Evolutionary conservation across 805 yeast species (phyloP).

Genomic region (Blastobotrys americana): DNA sequence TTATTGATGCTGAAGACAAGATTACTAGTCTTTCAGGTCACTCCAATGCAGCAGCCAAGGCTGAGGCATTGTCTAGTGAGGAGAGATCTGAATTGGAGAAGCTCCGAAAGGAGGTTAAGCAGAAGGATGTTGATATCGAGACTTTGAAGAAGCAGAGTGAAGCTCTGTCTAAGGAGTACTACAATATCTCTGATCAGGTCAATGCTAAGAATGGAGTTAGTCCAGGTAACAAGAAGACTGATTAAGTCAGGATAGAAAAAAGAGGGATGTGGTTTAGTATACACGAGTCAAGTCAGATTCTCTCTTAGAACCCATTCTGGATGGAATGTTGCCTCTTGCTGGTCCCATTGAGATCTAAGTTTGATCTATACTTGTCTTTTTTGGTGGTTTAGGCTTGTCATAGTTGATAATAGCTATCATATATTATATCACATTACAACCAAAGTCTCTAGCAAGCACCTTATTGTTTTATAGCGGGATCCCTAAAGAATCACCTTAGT

Average conservation of each 20-base stretch:
- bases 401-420: background rate
- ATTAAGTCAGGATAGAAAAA: constrained; percentile 13
- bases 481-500: too few relatives aligned
- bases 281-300: too few relatives aligned
- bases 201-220: constrained; percentile 23
- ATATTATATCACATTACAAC: too few relatives aligned
- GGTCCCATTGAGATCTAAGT: too few relatives aligned
- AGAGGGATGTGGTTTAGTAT: background rate
- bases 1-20: constrained; percentile 46
- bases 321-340: too few relatives aligned
- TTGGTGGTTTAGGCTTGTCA: background rate
- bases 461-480: too few relatives aligned
- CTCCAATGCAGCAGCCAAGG: constrained; percentile 20
- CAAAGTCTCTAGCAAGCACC: too few relatives aligned
- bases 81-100: constrained; percentile 37
- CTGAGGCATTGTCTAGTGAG: constrained; percentile 26
- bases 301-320: too few relatives aligned
- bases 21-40: constrained; percentile 32
- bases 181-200: constrained; percentile 36
- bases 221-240: constrained; percentile 26
- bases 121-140: constrained; percentile 58
- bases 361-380: background rate
- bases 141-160: constrained; percentile 67
- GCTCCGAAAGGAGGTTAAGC: constrained; percentile 45
- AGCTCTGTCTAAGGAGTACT: constrained; percentile 58